These are phyloP conservation scores for Gonapodya prolifera DNA, from an alignment of 192 early-diverging fungal genomes.

Conservation along the genomic window DNA sequence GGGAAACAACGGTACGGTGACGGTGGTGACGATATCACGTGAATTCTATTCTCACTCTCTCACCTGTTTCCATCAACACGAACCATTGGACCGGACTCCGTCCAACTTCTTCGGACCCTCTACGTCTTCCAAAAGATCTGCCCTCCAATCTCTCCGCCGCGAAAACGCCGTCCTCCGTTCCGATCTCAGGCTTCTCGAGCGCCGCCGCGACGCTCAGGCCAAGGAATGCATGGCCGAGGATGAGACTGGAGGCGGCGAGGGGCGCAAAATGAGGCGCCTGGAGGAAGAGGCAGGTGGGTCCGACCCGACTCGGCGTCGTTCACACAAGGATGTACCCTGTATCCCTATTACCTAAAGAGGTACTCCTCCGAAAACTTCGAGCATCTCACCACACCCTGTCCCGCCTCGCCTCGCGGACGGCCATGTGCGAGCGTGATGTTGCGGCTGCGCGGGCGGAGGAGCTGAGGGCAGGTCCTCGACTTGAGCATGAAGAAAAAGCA, in stretches of 20 bases:
- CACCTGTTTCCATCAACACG: neutral
- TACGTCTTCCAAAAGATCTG: conserved; percentile 17
- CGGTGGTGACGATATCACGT: neutral
- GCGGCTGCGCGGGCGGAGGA: conserved; percentile 20
- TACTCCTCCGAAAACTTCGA: conserved; percentile 14
- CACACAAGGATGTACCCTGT: neutral
- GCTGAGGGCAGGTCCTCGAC: conserved; percentile 32
- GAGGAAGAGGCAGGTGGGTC: conserved; percentile 32
- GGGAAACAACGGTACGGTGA: conserved; percentile 33
- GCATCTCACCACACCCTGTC: conserved; percentile 22
- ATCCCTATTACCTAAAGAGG: neutral
- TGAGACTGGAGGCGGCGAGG: conserved; percentile 19
- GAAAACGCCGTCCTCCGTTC: conserved; percentile 35
- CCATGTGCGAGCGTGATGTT: conserved; percentile 27
- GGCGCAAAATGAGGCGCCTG: conserved; percentile 33
- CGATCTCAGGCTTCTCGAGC: conserved; percentile 31
- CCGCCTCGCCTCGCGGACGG: conserved; percentile 28
- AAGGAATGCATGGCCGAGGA: conserved; percentile 12
- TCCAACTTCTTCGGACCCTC: no score
- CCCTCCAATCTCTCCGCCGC: conserved; percentile 34
- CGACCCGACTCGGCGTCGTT: neutral
- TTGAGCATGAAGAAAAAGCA: conserved; percentile 36
- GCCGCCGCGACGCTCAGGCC: conserved; percentile 27
- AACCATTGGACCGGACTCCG: neutral
- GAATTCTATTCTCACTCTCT: conserved; percentile 3